Base-by-base conservation (phyloP, 208 protist species). In the Leishmania martiniquensis region DNA sequence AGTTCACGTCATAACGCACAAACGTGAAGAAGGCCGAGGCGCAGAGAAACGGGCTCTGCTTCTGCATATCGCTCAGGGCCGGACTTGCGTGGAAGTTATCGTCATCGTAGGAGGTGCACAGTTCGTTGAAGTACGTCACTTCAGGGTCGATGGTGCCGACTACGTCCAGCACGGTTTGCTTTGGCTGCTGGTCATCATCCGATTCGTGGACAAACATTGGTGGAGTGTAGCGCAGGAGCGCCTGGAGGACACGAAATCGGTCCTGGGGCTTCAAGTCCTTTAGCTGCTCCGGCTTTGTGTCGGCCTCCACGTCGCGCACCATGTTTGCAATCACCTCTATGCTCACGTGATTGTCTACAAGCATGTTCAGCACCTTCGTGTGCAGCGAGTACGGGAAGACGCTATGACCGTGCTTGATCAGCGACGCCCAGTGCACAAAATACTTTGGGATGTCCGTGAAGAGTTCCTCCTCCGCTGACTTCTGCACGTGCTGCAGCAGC, bases 11-110 rank as follows among this genome's bases (percentile, higher is more conserved):
- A 80, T 88, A 97, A 13, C 91, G 91, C 20, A 89, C 86, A 89
- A 92, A 97, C 5, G 91, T 95, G 62, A 95, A 97, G 77, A 95
- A 84, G 71, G 93, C 91, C 13, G 90, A 92, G 39, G 79, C 79
- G 42, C 65, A 72, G 25, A 87, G 78, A 5, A 55, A 65, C 6
- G 71, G 77, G 20, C 52, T 86, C 45, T 87, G 72, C 39, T 80
- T 74, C 74, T 84, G 84, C 45, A 83, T 78, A 59, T 82, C 81
- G 55, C 57, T 81, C 80, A 83, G 81, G 32, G 72, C 39, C 20
- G 81, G 69, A 13, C 70, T 82, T 32, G 76, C 68, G 78, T 85
- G 75, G 6, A 81, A 62, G 25, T 66, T 80, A 20, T 78, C 67
- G 34, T 74, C 55, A 57, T 88, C 84, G 80, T 87, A 87, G n/a